Base-by-base conservation (phyloP, 2,329 filamentous ascomycete species). In the Colletotrichum camelliae region DNA sequence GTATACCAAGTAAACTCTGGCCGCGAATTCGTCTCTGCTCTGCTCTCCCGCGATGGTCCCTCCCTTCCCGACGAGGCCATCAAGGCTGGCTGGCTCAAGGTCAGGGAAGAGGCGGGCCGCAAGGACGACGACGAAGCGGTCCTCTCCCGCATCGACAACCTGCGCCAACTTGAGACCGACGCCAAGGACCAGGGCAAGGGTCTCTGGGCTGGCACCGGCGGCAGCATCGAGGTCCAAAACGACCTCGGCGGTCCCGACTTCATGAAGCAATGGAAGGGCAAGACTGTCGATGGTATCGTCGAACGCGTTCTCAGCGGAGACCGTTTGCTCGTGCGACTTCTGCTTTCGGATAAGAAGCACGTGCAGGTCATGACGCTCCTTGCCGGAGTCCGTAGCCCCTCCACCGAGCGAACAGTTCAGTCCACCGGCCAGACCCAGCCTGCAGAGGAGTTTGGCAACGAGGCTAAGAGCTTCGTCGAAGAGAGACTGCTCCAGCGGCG, bases 291-390 rank as follows among this genome's bases (percentile, higher is more conserved):
- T 78, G 94, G 93, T 82, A 91, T 98, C 72, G 93, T 99, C 65
- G 97, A 99, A 89, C 93, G 95, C 80, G 95, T 99, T 60, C 89
- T 98, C 75, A 96, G 94, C 77, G 97, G 96, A 77, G 97, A 99
- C 85, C 94, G 97, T 77, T 89, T 98, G 79, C 93, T 98, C 76
- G 91, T 96, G 70, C 93, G 97, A 72, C 89, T 99, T 72, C 85
- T 98, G 75, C 87, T 97, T 55, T 93, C 93, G 4, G 94, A 96
- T 15, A 93, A 93, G 82, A 94, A 96, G 86, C 97, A 99, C 84
- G 87, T 95, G 68, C 95, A 98, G 86, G 95, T 96, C 67, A 94
- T 98, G 87, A 93, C 96, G 39, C 91, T 98, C 29, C 86, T 98
- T 81, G 97, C 96, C 77, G 97, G 97, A 80, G 92, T 99, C 80